Evolutionary conservation across 192 early-diverging fungal genomes (phyloP), one percentile per base, ranked within the genome.

Genomic region (Mortierella alpina): DNA sequence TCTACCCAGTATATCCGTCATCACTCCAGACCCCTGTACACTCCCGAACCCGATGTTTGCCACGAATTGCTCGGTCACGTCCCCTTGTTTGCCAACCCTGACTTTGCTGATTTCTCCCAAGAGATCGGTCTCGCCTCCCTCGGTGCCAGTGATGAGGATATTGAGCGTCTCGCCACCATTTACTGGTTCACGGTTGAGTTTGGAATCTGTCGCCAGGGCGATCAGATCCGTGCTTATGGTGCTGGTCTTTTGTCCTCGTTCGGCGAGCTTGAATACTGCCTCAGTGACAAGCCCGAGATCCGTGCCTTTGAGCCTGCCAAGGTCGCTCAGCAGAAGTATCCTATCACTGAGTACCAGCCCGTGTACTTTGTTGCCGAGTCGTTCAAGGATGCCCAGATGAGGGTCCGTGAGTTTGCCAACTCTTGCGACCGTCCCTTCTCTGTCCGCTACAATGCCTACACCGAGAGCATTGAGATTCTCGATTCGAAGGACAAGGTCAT

Each of bases 1-100:
- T 93, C 92, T 51, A 99, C 97, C 11, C 97, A 99, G 86, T 99
- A 99, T 83, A 96, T 99, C 82, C 94, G 97, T 39, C 97, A 99
- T 78, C 90, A 93, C 81, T 95, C 94, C 6, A 86, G 88, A 52
- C 97, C 97, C 18, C 86, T 95, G 51, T 98, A 96, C 80, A 98
- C 97, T 6, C 97, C 97, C 22, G 96, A 97, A 79, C 92, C 92
- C 56, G 97, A 99, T 82, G 90, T 96, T 63, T 99, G 97, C 85
- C 97, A 99, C 76, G 97, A 99, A 84, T 87, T 97, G 15, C 85
- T 99, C 18, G 97, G 97, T 52, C 97, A 99, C 67, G 95, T 87
- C 40, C 91, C 91, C 14, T 73, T 92, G 75, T 92, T 95, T 84
- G 92, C 91, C 56, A 90, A 92, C 68, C 91, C 93, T 15, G 95